phyloP scores from a whole-genome alignment of 768 basidiomycete genomes.

The Naematelia encephala region DNA sequence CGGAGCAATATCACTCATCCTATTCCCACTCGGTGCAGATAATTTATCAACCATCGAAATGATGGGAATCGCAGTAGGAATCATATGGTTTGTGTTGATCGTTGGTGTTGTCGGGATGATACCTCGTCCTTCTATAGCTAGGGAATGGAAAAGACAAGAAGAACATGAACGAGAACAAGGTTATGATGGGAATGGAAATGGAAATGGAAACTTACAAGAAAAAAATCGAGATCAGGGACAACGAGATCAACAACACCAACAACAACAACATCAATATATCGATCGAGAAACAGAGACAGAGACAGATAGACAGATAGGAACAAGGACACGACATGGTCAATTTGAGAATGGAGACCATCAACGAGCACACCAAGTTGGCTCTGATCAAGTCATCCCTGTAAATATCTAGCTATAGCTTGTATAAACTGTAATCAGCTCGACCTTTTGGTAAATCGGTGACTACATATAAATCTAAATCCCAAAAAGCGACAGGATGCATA shows the following conservation, averaged over 20 bases:
- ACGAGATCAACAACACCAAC: not conserved
- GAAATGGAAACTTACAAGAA: not conserved
- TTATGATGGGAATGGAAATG: not conserved
- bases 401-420: not conserved
- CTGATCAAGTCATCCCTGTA: not conserved
- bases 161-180: no score
- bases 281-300: not conserved
- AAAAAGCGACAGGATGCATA: no score
- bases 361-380: not conserved
- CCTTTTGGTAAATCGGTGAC: no score
- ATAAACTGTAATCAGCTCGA: no score
- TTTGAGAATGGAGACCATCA: no score
- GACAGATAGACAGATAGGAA: not conserved
- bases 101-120: conserved; percentile 14
- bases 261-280: not conserved
- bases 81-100: conserved; percentile 16
- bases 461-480: no score
- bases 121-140: conserved; percentile 1
- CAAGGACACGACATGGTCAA: no score
- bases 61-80: conserved; percentile 15
- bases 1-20: conserved; percentile 24
- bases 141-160: not conserved
- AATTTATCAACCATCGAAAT: conserved; percentile 6
- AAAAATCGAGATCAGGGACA: not conserved
- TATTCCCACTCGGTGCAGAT: conserved; percentile 18